These are phyloP conservation scores for Aspergillus brasiliensis DNA, from an alignment of 2,329 filamentous ascomycete species.

Conservation along the genomic window DNA sequence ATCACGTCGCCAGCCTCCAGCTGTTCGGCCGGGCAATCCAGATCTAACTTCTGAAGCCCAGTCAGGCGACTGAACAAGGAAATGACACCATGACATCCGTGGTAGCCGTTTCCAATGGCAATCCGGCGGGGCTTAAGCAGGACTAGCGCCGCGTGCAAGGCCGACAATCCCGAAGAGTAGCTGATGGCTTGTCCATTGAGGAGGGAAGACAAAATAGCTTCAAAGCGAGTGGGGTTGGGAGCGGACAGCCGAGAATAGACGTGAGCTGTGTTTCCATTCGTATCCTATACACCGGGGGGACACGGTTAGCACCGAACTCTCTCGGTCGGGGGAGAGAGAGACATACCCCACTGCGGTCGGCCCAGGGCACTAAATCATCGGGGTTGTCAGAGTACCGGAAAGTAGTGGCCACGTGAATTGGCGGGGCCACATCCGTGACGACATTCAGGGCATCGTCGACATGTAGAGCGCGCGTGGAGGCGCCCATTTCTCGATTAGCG, in stretches of 20 bases:
- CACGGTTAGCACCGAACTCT: not conserved
- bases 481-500: slow-evolving; percentile 26
- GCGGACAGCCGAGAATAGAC: slow-evolving; percentile 81
- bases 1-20: slow-evolving; percentile 79
- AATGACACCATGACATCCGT: slow-evolving; percentile 89
- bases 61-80: slow-evolving; percentile 72
- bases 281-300: slow-evolving; percentile 21
- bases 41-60: slow-evolving; percentile 69
- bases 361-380: slow-evolving; percentile 58
- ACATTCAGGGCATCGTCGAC: slow-evolving; percentile 76
- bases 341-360: slow-evolving; percentile 57
- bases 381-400: slow-evolving; percentile 79
- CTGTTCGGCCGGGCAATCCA: slow-evolving; percentile 67
- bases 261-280: slow-evolving; percentile 51
- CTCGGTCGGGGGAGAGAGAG: not conserved
- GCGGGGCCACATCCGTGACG: slow-evolving; percentile 79
- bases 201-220: slow-evolving; percentile 75
- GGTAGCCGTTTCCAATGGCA: slow-evolving; percentile 83
- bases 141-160: slow-evolving; percentile 86
- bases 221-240: slow-evolving; percentile 81
- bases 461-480: slow-evolving; percentile 75
- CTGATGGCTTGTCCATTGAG: slow-evolving; percentile 68
- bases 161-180: slow-evolving; percentile 82
- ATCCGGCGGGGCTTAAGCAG: slow-evolving; percentile 79
- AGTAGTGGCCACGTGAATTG: slow-evolving; percentile 88